Percentiles rank a stretch among this genome's conserved stretches.
These are phyloP conservation scores for Magnolia sinica DNA, from an alignment of 164 flowering plant species.

Conservation along the genomic window DNA sequence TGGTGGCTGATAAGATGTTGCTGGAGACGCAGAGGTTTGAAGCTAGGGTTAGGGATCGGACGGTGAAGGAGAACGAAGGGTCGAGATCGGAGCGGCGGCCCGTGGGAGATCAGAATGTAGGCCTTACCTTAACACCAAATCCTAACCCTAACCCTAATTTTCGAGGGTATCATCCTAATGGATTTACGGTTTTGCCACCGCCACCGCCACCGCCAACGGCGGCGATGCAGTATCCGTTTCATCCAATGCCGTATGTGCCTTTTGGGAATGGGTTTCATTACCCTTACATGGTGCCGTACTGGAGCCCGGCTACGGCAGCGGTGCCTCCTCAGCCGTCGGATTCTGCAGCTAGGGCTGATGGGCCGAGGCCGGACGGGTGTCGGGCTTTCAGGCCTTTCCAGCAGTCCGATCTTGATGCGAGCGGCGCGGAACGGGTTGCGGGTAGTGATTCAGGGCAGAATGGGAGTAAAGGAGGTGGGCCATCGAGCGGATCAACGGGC, in stretches of 20 bases:
- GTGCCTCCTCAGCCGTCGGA: background rate
- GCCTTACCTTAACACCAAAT: background rate
- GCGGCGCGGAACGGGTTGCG: background rate
- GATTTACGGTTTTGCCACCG: background rate
- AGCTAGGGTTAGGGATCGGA: conserved; percentile 14
- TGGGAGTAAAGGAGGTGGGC: background rate
- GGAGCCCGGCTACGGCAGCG: conserved; percentile 9
- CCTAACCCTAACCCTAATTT: background rate
- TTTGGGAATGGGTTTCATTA: conserved; percentile 16
- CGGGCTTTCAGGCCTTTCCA: conserved; percentile 13
- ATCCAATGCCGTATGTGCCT: conserved; percentile 9
- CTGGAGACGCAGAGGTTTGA: conserved; percentile 16
- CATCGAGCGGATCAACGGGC: conserved; percentile 8
- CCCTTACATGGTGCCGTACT: conserved; percentile 26
- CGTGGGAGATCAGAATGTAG: background rate
- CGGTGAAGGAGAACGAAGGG: conserved; percentile 7
- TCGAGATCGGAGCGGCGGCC: conserved; percentile 1
- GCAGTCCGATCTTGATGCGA: background rate
- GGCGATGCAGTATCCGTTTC: conserved; percentile 13
- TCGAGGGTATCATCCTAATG: background rate
- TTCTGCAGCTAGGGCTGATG: background rate
- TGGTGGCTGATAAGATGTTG: conserved; percentile 3
- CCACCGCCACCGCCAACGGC: background rate
- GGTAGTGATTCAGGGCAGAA: conserved; percentile 2
- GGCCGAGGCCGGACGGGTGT: conserved; percentile 5